phyloP scores from a whole-genome alignment of 2,329 filamentous ascomycete species.

The Xylaria sp. region DNA sequence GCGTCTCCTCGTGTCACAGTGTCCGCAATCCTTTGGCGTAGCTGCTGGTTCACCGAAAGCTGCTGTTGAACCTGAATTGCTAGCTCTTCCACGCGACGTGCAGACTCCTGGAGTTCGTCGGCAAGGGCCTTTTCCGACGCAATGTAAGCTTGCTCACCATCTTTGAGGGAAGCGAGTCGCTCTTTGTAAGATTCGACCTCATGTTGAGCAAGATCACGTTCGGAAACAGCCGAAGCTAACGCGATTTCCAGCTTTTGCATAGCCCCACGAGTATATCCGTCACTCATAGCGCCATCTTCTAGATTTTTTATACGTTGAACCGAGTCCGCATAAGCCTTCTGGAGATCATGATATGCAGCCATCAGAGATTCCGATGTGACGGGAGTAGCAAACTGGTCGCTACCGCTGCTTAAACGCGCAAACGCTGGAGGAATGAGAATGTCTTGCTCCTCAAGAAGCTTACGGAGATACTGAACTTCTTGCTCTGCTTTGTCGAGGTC shows the following conservation, averaged over 20 bases:
- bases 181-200: conserved; percentile 67
- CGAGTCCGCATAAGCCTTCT: conserved; percentile 71
- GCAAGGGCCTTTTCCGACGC: conserved; percentile 68
- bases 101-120: conserved; percentile 73
- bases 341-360: conserved; percentile 75
- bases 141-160: conserved; percentile 60
- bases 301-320: conserved; percentile 70
- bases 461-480: conserved; percentile 84
- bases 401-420: conserved; percentile 50
- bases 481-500: conserved; percentile 94
- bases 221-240: conserved; percentile 70
- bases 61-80: conserved; percentile 80
- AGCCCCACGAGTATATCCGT: conserved; percentile 66
- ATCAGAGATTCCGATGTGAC: conserved; percentile 75
- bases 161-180: conserved; percentile 64
- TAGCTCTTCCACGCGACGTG: conserved; percentile 78
- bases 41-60: conserved; percentile 74
- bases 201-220: conserved; percentile 73
- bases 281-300: conserved; percentile 56
- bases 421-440: conserved; percentile 71
- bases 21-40: conserved; percentile 77
- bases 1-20: conserved; percentile 84
- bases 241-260: conserved; percentile 70
- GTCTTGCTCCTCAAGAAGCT: conserved; percentile 80
- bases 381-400: conserved; percentile 50